Evolutionary conservation across 768 basidiomycete species (phyloP), one percentile per base, ranked within the genome.

Genomic region (Filobasidium floriforme): DNA sequence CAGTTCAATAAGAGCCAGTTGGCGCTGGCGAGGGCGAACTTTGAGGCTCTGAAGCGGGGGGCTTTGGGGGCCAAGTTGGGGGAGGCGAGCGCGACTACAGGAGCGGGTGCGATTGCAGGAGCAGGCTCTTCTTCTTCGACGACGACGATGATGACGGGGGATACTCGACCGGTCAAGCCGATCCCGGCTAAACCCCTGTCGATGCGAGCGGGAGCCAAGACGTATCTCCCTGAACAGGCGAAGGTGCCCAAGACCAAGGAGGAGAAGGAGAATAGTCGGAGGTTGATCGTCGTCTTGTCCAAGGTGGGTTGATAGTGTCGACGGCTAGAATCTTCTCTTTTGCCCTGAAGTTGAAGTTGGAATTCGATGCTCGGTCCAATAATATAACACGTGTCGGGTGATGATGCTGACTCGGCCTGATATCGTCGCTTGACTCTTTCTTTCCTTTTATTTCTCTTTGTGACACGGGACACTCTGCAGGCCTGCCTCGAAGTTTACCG

Each of bases 401-500:
- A n/a, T n/a, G n/a, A n/a, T n/a, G n/a, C n/a, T n/a, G n/a, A n/a
- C n/a, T 26, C 24, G 22, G 11, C 11, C 12, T 11, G 29, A 32
- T 32, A 28, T 29, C 32, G 12, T 28, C 26, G 11, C 19, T 32
- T 15, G 59, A 26, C 46, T 4, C 22, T 22, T 19, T n/a, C 9
- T 29, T 18, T 55, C 22, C 22, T 22, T 24, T 55, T 55, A 9
- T n/a, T 24, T 10, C 22, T 24, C 54, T 29, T 55, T 10, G 43
- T 19, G 10, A 10, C 43, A 44, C 43, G n/a, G n/a, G n/a, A n/a
- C n/a, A n/a, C 43, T 54, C 57, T 22, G 76, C 88, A 93, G 75
- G 94, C 96, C 0, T 99, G 96, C 75, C 82, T 99, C 61, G 94
- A 98, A 81, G 90, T 91, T 2, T 98, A 98, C 81, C 85, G 67